Evolutionary conservation across 2,329 filamentous ascomycete species (phyloP).

Genomic region (Zalaria obscura): DNA sequence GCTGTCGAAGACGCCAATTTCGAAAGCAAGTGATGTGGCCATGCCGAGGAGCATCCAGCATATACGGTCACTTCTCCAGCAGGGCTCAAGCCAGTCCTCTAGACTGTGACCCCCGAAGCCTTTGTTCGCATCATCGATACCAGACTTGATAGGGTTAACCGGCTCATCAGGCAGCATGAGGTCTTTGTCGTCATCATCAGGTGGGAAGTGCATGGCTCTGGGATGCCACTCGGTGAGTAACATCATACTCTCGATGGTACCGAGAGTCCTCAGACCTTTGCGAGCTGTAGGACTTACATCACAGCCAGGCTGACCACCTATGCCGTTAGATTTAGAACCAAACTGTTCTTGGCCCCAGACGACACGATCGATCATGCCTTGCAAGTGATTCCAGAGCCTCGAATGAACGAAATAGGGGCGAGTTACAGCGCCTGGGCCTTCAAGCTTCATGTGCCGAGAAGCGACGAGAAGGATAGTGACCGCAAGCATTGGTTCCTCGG

Average conservation of each 20-base stretch:
- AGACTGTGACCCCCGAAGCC: constrained; percentile 72
- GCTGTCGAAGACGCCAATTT: constrained; percentile 89
- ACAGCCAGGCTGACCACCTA: constrained; percentile 51
- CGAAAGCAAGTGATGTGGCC: constrained; percentile 77
- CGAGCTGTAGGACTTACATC: constrained; percentile 45
- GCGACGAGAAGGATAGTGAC: constrained; percentile 85
- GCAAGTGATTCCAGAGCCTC: constrained; percentile 85
- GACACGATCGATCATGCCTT: constrained; percentile 87
- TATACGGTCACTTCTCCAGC: constrained; percentile 83
- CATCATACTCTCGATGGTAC: constrained; percentile 87
- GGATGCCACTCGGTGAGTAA: constrained; percentile 97
- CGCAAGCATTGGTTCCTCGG: constrained; percentile 82
- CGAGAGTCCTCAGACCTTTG: constrained; percentile 69
- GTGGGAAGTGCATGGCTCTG: constrained; percentile 81
- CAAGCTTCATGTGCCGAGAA: constrained; percentile 70
- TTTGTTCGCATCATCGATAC: constrained; percentile 22
- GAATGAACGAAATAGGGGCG: constrained; percentile 87
- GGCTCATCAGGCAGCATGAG: constrained; percentile 56
- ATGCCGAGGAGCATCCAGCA: constrained; percentile 96
- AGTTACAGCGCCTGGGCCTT: constrained; percentile 66
- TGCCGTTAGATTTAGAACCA: constrained; percentile 71
- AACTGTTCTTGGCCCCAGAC: constrained; percentile 96
- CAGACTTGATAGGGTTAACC: constrained; percentile 48
- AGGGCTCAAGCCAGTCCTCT: constrained; percentile 91
- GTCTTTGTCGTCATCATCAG: constrained; percentile 50